These are phyloP conservation scores for Cystobasidium sp. DNA, from an alignment of 1,284 basidiomycete genomes.

Conservation along the genomic window DNA sequence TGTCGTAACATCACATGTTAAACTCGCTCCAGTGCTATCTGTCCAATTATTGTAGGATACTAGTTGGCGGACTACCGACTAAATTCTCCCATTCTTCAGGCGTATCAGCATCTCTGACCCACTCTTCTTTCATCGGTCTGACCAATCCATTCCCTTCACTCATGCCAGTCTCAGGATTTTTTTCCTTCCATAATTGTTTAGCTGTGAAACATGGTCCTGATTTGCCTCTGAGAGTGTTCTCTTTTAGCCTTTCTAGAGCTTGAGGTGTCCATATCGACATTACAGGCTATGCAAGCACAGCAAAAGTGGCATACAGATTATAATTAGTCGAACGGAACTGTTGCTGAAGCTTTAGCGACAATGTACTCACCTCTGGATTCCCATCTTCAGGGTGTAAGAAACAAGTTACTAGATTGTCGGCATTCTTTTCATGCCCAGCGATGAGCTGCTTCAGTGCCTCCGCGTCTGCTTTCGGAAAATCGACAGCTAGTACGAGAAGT, in stretches of 20 bases:
- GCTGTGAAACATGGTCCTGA: conserved; percentile 32
- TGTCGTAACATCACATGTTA: too few relatives aligned
- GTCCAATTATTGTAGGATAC: too few relatives aligned
- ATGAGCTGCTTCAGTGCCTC: conserved; percentile 20
- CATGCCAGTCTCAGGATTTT: neutral
- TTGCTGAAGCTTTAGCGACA: neutral
- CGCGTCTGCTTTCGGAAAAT: conserved; percentile 14
- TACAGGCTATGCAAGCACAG: conserved; percentile 5
- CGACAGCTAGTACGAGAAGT: conserved; percentile 19
- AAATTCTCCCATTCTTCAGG: conserved; percentile 28
- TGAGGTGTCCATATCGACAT: conserved; percentile 34
- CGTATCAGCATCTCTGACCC: conserved; percentile 31
- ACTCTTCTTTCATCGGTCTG: conserved; percentile 2
- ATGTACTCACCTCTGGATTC: conserved; percentile 25
- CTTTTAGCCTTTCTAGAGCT: conserved; percentile 14
- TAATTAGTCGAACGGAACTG: neutral
- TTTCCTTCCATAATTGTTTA: conserved; percentile 26
- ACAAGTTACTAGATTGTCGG: conserved; percentile 15
- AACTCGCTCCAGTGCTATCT: too few relatives aligned
- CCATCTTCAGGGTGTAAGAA: conserved; percentile 33
- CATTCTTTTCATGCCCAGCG: neutral
- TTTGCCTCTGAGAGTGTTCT: conserved; percentile 23
- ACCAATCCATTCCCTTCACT: conserved; percentile 17
- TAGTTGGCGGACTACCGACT: conserved; percentile 6
- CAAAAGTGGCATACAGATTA: neutral